Evolutionary conservation across 805 yeast genomes (phyloP).

Genomic region (Starmerella scarabaei): DNA sequence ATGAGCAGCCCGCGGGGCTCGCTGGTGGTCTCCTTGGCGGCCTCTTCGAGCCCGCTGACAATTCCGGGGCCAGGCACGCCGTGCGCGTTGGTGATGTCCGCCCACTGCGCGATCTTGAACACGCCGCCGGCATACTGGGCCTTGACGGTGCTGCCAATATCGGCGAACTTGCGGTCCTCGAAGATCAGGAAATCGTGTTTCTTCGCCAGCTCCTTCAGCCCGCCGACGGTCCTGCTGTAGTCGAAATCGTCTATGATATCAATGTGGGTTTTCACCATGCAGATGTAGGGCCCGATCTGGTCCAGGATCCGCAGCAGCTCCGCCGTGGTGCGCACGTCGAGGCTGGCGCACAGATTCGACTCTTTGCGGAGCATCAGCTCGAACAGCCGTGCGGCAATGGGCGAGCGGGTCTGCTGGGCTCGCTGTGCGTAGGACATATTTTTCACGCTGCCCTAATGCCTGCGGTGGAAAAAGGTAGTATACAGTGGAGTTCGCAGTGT

Average conservation of each 20-base stretch:
- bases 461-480: too few species aligned
- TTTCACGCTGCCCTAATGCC: background rate
- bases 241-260: constrained; percentile 86
- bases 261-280: constrained; percentile 86
- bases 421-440: constrained; percentile 9
- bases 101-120: constrained; percentile 81
- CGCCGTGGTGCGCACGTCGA: constrained; percentile 70
- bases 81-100: constrained; percentile 95
- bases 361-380: constrained; percentile 63
- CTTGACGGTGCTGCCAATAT: constrained; percentile 94
- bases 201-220: constrained; percentile 56
- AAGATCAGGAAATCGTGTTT: constrained; percentile 84
- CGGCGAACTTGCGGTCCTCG: constrained; percentile 97
- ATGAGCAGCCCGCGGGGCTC: constrained; percentile 73
- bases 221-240: constrained; percentile 63
- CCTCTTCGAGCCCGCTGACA: constrained; percentile 75
- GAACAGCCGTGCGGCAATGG: constrained; percentile 66
- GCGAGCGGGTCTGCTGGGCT: constrained; percentile 56
- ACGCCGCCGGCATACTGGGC: constrained; percentile 86
- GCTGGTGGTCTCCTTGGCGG: constrained; percentile 47
- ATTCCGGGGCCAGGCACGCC: constrained; percentile 94
- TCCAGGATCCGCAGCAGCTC: constrained; percentile 67
- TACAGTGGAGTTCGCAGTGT: too few species aligned
- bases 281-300: constrained; percentile 76
- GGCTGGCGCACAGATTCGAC: constrained; percentile 86